A percentile compares a stretch with the other conserved stretches of the same genome.
phyloP scores from a whole-genome alignment of 331 rosid species.

The Prunus yedoensis region DNA sequence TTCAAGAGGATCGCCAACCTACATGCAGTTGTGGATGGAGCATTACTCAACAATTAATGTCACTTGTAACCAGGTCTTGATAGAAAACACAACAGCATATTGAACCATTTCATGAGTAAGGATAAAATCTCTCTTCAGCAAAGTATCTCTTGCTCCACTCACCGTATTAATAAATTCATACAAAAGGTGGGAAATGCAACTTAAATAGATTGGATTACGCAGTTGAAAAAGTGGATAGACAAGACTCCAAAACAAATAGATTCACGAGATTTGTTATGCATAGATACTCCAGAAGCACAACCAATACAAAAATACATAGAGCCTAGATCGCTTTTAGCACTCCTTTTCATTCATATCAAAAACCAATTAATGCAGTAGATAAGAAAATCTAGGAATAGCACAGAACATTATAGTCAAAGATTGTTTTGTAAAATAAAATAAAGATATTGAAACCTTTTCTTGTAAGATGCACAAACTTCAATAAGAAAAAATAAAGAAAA shows the following conservation, averaged over 20 bases:
- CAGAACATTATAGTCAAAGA: no score
- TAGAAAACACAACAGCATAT: not conserved
- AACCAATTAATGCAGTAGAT: not conserved
- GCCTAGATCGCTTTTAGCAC: not conserved
- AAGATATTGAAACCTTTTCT: not conserved
- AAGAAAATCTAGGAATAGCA: not conserved
- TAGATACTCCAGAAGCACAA: not conserved
- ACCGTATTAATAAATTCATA: not conserved
- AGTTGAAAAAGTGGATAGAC: not conserved
- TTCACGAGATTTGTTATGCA: not conserved
- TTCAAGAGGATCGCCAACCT: constrained; percentile 99
- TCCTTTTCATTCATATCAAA: not conserved
- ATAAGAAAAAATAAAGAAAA: not conserved
- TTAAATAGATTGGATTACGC: not conserved
- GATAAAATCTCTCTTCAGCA: not conserved
- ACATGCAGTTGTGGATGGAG: constrained; percentile 24
- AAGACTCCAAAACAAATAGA: not conserved
- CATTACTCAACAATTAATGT: constrained; percentile 2
- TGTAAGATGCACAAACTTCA: not conserved
- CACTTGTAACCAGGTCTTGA: not conserved
- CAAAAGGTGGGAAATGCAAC: not conserved
- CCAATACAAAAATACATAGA: not conserved
- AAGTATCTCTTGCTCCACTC: not conserved
- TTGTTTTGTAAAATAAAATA: not conserved
- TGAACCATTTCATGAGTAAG: not conserved